Evolutionary conservation across 2,329 filamentous ascomycete species (phyloP).

Genomic region (Clarireedia hainanense): DNA sequence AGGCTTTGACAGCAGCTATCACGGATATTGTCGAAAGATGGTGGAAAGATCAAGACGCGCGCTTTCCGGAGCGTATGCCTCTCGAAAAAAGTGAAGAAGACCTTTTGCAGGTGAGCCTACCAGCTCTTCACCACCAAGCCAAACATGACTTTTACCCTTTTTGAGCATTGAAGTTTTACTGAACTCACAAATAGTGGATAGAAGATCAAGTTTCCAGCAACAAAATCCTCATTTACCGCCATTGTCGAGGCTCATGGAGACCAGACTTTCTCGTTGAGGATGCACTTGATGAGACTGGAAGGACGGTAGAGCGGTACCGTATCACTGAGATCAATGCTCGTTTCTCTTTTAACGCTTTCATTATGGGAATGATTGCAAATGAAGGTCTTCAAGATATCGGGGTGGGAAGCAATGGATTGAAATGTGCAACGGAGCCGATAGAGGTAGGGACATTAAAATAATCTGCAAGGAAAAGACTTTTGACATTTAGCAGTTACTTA

Average conservation of each 20-base stretch:
- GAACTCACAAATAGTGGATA: not conserved
- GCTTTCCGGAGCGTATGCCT: not conserved
- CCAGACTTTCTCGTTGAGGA: slow-evolving; percentile 1
- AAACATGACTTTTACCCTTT: not conserved
- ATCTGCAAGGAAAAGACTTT: not conserved
- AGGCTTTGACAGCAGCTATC: not conserved
- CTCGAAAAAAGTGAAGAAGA: not conserved
- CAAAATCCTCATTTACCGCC: not conserved
- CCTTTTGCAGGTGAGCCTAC: not conserved
- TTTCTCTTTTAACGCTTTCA: not conserved
- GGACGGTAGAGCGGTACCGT: not conserved
- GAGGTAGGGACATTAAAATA: not conserved
- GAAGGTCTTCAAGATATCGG: not conserved
- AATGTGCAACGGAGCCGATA: not conserved
- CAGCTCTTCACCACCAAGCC: not conserved
- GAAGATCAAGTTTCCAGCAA: not conserved
- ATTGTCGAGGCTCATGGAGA: not conserved
- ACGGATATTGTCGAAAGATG: slow-evolving; percentile 2
- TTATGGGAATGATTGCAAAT: not conserved
- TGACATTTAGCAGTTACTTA: not conserved
- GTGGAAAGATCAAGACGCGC: not conserved
- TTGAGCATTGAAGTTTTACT: not conserved
- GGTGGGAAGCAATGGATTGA: not conserved
- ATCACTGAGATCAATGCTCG: not conserved
- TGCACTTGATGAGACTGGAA: not conserved